Base-by-base conservation (phyloP, 2,329 filamentous ascomycete species). In the Ustulina deusta region DNA sequence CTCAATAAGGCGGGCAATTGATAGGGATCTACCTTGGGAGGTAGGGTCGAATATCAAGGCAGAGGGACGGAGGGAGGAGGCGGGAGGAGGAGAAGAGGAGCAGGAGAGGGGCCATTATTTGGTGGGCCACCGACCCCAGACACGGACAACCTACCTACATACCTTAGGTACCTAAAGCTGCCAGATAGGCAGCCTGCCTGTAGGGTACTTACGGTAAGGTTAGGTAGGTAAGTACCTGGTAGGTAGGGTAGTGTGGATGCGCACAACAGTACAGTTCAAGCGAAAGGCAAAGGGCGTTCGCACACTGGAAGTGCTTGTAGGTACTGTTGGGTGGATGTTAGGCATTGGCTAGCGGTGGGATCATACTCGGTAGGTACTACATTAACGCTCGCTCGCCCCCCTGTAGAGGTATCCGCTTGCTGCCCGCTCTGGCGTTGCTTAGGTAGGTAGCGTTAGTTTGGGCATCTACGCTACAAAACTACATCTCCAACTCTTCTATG, bases 101-200 rank as follows among this genome's bases (percentile, higher is more conserved):
- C 20, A 42, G 22, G 48, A 52, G 58, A 61, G 58, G 59, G 59
- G 49, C 49, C 22, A 52, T 36, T n/a, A 60, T 52, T 32, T 29
- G 48, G 48, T 27, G 46, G 22, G 36, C 22, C 5, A 44, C 27
- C 25, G 13, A 54, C 49, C 59, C 42, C 56, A 59, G 56, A 27
- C 29, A 10, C 17, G 29, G 29, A 32, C 29, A 7, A 52, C 29
- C 32, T 36, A 20, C 44, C 44, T 13, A 22, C n/a, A 3, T 44
- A 22, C 11, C 20, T 46, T 22, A 55, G 32, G 20, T 46, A 46
- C 42, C 42, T 46, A 46, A 10, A 46, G 34, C 34, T 6, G 6
- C 6, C 34, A 36, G 6, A 15, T 40, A 40, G 13, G n/a, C 38
- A 40, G 13, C 46, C 46, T 49, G 20, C 22, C n/a, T n/a, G n/a